Conservation (phyloP, 768 basidiomycete species). For the Tylopilus felleus region DNA sequence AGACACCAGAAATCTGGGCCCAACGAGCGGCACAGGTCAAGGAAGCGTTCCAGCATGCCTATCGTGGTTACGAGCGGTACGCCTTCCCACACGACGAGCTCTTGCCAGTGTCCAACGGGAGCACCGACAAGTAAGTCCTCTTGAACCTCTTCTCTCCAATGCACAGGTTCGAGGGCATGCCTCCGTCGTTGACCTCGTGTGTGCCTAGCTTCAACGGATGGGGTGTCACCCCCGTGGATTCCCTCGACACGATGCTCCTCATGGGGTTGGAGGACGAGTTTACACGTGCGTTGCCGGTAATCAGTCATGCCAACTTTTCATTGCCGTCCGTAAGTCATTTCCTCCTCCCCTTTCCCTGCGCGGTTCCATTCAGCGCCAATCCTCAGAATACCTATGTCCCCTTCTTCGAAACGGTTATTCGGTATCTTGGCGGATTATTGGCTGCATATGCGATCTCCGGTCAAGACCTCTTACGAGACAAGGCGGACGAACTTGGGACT, state of each 20-base stretch:
- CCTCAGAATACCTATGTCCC: slow-evolving; percentile 37
- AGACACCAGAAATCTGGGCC: slow-evolving; percentile 41
- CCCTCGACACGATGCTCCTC: slow-evolving; percentile 80
- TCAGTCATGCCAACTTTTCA: slow-evolving; percentile 48
- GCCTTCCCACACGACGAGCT: slow-evolving; percentile 67
- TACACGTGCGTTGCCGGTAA: slow-evolving; percentile 50
- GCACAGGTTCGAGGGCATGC: too few species aligned
- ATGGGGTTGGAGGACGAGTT: slow-evolving; percentile 77
- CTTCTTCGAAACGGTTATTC: slow-evolving; percentile 83
- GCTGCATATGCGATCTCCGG: slow-evolving; percentile 76
- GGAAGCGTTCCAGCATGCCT: slow-evolving; percentile 63
- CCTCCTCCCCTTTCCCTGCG: too few species aligned
- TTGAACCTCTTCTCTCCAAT: too few species aligned
- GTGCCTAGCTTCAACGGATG: slow-evolving; percentile 68
- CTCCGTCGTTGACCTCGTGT: neutral
- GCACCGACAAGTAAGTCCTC: slow-evolving; percentile 52
- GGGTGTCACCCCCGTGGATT: slow-evolving; percentile 75
- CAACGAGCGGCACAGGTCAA: slow-evolving; percentile 54
- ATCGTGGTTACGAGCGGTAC: slow-evolving; percentile 58
- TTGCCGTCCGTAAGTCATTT: slow-evolving; percentile 36
- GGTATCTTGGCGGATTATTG: slow-evolving; percentile 84
- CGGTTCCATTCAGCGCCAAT: neutral
- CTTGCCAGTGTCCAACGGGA: slow-evolving; percentile 44
- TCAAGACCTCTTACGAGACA: slow-evolving; percentile 57
- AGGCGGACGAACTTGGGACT: slow-evolving; percentile 73